phyloP scores from a whole-genome alignment of 306 rosid genomes.

The Rosa persica region DNA sequence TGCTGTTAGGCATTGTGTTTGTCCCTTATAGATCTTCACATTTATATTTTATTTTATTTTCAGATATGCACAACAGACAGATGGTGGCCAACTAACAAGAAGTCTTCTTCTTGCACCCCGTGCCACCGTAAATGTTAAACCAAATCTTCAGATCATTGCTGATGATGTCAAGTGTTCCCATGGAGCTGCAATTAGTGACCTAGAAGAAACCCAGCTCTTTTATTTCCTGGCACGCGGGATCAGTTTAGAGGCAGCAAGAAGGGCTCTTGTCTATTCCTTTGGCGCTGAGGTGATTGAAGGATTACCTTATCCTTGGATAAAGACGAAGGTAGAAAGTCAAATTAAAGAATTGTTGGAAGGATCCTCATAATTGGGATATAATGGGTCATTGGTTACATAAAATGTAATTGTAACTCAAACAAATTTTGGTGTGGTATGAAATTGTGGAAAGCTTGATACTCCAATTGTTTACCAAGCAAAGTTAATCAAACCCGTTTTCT shows the following conservation, averaged over 20 bases:
- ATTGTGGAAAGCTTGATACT: not conserved
- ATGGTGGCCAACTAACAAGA: constrained; percentile 92
- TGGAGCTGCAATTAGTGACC: constrained; percentile 96
- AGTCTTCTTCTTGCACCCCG: constrained; percentile 95
- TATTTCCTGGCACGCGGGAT: constrained; percentile 90
- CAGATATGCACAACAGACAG: constrained; percentile 93
- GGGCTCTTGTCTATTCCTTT: constrained; percentile 72
- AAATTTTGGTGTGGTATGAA: constrained; percentile 4
- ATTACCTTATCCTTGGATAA: constrained; percentile 59
- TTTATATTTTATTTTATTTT: constrained; percentile 15
- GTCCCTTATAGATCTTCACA: not conserved
- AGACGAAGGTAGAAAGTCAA: constrained; percentile 52
- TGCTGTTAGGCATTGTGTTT: not conserved
- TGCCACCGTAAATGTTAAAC: constrained; percentile 85
- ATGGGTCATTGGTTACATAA: not conserved
- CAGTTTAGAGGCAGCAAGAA: constrained; percentile 66
- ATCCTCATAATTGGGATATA: constrained; percentile 23
- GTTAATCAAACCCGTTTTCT: not conserved
- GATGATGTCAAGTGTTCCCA: constrained; percentile 95
- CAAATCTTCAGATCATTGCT: constrained; percentile 92
- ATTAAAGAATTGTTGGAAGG: constrained; percentile 57
- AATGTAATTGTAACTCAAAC: constrained; percentile 7
- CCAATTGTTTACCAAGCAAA: constrained; percentile 8
- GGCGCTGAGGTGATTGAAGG: constrained; percentile 78
- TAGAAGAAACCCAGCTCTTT: constrained; percentile 80